Percentiles rank a stretch among this genome's conserved stretches.
These are phyloP conservation scores for Apostasia shenzhenica DNA, from an alignment of 106 monocot species.

Conservation along the genomic window DNA sequence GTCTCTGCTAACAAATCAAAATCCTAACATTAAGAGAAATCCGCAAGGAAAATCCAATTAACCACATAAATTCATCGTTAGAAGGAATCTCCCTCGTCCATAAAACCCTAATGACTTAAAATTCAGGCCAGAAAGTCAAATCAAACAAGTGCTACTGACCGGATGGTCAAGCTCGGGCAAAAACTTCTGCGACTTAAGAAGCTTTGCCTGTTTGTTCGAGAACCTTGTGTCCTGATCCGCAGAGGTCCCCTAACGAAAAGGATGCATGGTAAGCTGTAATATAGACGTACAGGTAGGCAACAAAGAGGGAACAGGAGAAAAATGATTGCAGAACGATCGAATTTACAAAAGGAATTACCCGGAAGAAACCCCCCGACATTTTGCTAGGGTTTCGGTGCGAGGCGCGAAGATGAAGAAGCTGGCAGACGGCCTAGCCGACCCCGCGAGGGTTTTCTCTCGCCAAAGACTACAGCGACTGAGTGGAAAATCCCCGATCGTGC, in stretches of 20 bases:
- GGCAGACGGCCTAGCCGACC: too few species aligned
- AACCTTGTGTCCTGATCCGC: constrained; percentile 98
- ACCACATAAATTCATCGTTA: background rate
- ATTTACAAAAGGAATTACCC: constrained; percentile 35
- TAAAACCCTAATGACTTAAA: background rate
- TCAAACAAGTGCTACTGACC: constrained; percentile 25
- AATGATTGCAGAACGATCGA: background rate
- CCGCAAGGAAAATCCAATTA: background rate
- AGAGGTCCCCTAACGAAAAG: constrained; percentile 64
- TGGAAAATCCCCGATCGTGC: too few species aligned
- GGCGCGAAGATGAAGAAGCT: too few species aligned
- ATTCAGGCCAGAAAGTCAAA: background rate
- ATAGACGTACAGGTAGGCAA: background rate
- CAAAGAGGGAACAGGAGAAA: background rate
- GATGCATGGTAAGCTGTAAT: background rate
- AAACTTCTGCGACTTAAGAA: constrained; percentile 93
- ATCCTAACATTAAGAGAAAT: constrained; percentile 1
- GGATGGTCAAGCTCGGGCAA: constrained; percentile 77
- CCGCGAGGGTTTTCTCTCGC: too few species aligned
- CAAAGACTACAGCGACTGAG: too few species aligned
- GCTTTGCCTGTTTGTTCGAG: constrained; percentile 99
- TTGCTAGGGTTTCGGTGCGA: constrained; percentile 22
- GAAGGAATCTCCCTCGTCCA: background rate
- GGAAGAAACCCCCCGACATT: constrained; percentile 98
- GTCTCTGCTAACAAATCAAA: constrained; percentile 8